phyloP scores from a whole-genome alignment of 2,329 filamentous ascomycete species.

The Verticillium nonalfalfae region DNA sequence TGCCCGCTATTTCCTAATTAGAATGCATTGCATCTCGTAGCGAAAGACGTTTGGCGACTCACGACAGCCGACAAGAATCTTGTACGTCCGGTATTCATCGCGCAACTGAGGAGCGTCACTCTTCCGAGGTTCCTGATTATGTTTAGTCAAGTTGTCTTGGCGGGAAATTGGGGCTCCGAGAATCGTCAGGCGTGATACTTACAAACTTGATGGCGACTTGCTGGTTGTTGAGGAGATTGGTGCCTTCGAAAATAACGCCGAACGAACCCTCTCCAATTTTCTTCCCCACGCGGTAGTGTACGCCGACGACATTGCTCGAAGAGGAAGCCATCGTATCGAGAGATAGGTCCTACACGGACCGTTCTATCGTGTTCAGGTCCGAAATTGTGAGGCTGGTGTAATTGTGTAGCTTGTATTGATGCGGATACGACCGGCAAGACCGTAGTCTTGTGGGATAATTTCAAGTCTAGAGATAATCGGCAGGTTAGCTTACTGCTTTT shows the following conservation, averaged over 20 bases:
- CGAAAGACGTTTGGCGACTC: slow-evolving; percentile 40
- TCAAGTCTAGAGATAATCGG: neutral
- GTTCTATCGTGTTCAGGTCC: slow-evolving; percentile 9
- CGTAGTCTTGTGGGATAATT: neutral
- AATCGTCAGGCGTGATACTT: slow-evolving; percentile 31
- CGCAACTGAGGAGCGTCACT: slow-evolving; percentile 96
- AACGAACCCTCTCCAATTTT: slow-evolving; percentile 99
- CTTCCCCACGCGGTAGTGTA: slow-evolving; percentile 98
- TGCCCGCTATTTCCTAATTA: slow-evolving; percentile 62
- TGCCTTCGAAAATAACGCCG: slow-evolving; percentile 97
- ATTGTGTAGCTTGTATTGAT: neutral
- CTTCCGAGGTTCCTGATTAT: slow-evolving; percentile 84
- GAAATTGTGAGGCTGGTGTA: neutral
- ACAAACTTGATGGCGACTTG: slow-evolving; percentile 99
- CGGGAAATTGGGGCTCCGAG: neutral
- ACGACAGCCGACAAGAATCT: slow-evolving; percentile 99
- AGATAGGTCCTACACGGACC: slow-evolving; percentile 15
- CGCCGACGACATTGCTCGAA: slow-evolving; percentile 94
- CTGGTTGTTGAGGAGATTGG: slow-evolving; percentile 97
- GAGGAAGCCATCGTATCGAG: slow-evolving; percentile 66
- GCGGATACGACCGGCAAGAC: neutral
- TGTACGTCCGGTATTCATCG: slow-evolving; percentile 99
- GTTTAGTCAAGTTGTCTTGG: neutral
- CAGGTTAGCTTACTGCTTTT: neutral
- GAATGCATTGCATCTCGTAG: slow-evolving; percentile 12